Percentiles rank a stretch among this genome's conserved stretches.
These are phyloP conservation scores for Neonectria ditissima DNA, from an alignment of 2,329 filamentous ascomycete species.

Conservation along the genomic window DNA sequence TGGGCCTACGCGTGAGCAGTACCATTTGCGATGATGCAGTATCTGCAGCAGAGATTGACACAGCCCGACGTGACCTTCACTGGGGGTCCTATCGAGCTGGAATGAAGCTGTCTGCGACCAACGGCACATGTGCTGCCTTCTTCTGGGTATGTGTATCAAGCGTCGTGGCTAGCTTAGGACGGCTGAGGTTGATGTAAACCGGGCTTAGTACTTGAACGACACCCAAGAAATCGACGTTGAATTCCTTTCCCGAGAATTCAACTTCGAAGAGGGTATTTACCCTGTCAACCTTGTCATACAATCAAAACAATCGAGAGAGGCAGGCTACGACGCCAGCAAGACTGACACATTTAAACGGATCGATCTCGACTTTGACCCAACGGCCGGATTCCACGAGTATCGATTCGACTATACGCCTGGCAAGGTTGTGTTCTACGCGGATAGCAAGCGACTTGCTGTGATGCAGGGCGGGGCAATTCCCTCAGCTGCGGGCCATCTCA, in stretches of 20 bases:
- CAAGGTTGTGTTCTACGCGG: constrained; percentile 76
- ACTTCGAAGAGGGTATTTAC: constrained; percentile 60
- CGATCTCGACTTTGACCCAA: constrained; percentile 74
- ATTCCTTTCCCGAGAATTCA: constrained; percentile 76
- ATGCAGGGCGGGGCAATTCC: constrained; percentile 71
- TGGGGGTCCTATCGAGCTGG: constrained; percentile 77
- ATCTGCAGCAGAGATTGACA: constrained; percentile 73
- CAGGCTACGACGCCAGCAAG: constrained; percentile 71
- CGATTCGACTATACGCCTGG: constrained; percentile 78
- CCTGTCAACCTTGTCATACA: constrained; percentile 82
- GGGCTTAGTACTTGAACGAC: constrained; percentile 76
- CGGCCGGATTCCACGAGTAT: constrained; percentile 78
- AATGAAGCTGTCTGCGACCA: constrained; percentile 70
- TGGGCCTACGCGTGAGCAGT: constrained; percentile 68
- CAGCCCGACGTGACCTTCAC: constrained; percentile 69
- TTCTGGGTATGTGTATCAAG: constrained; percentile 72
- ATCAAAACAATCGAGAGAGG: constrained; percentile 67
- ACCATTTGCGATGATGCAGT: constrained; percentile 63
- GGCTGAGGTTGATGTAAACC: constrained; percentile 8
- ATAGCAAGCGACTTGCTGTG: constrained; percentile 66
- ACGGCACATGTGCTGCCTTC: constrained; percentile 81
- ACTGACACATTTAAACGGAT: constrained; percentile 69
- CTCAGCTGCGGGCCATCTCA: constrained; percentile 70
- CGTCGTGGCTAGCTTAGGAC: background rate
- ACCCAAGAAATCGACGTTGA: constrained; percentile 86